phyloP scores from a whole-genome alignment of 1,139 yeast species.

The Saccharomyces pastorianus region DNA sequence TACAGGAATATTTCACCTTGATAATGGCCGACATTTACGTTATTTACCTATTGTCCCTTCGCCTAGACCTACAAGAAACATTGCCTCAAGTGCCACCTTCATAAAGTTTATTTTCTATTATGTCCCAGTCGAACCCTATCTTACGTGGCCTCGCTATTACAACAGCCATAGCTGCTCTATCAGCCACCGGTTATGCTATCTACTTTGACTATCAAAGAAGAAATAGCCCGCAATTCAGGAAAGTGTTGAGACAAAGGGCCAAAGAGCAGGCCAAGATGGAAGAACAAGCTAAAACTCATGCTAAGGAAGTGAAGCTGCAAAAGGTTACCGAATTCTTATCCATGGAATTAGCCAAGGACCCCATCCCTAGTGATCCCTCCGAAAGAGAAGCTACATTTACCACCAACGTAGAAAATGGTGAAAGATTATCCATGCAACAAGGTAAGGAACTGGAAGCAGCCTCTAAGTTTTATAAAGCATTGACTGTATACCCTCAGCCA shows the following conservation, averaged over 20 bases:
- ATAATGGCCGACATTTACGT: neutral
- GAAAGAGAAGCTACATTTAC: slow-evolving; percentile 67
- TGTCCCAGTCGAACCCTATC: slow-evolving; percentile 19
- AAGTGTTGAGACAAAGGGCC: slow-evolving; percentile 54
- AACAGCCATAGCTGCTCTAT: slow-evolving; percentile 49
- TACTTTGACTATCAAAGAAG: slow-evolving; percentile 93
- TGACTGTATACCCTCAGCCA: slow-evolving; percentile 90
- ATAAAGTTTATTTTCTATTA: slow-evolving; percentile 1
- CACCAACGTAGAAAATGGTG: slow-evolving; percentile 79
- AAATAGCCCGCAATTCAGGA: slow-evolving; percentile 73
- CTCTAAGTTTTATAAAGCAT: slow-evolving; percentile 86
- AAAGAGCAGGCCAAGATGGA: slow-evolving; percentile 51
- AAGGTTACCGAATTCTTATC: slow-evolving; percentile 54
- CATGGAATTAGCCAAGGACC: slow-evolving; percentile 57
- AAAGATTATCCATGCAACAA: slow-evolving; percentile 51
- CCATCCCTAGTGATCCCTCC: slow-evolving; percentile 63
- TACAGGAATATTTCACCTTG: neutral
- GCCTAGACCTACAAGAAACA: neutral
- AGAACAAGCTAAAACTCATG: slow-evolving; percentile 49
- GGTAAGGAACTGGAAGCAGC: slow-evolving; percentile 72
- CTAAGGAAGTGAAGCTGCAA: slow-evolving; percentile 53
- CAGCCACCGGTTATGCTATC: slow-evolving; percentile 61
- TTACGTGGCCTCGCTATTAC: slow-evolving; percentile 35
- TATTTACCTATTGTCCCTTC: neutral
- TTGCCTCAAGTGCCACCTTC: neutral